A percentile compares a stretch with the other conserved stretches of the same genome.
These are phyloP conservation scores for Geranium incanum DNA, from an alignment of 441 rosid genomes.

Conservation along the genomic window DNA sequence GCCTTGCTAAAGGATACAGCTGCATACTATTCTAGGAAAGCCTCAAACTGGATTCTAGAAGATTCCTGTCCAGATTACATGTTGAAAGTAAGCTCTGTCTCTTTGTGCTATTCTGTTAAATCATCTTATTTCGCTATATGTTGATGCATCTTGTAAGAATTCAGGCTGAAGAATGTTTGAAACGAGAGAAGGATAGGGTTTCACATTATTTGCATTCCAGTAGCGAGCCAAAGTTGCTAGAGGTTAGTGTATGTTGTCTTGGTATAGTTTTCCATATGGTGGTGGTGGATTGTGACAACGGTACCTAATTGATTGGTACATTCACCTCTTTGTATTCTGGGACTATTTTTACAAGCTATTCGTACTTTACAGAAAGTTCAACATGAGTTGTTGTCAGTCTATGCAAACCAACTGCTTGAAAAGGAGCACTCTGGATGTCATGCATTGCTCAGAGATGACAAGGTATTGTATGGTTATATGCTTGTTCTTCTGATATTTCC, in stretches of 20 bases:
- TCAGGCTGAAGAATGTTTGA: conserved; percentile 92
- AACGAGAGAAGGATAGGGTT: conserved; percentile 87
- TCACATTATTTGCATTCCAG: conserved; percentile 72
- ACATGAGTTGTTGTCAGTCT: conserved; percentile 58
- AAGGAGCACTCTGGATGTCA: conserved; percentile 95
- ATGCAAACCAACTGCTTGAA: conserved; percentile 60
- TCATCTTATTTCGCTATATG: background rate
- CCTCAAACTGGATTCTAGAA: conserved; percentile 76
- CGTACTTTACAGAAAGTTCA: conserved; percentile 64
- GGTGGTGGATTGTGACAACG: background rate
- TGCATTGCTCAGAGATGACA: conserved; percentile 78
- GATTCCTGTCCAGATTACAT: conserved; percentile 84
- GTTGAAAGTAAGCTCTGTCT: conserved; percentile 50
- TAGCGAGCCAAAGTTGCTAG: conserved; percentile 78
- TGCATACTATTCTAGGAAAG: conserved; percentile 79
- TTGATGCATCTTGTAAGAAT: conserved; percentile 10
- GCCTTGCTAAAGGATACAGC: conserved; percentile 64
- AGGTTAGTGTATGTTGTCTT: conserved; percentile 41
- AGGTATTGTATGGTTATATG: conserved; percentile 35
- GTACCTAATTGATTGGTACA: background rate
- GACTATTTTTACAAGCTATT: background rate
- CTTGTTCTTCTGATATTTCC: conserved; percentile 7
- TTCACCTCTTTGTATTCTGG: background rate
- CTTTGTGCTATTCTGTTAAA: background rate
- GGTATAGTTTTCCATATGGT: background rate